Percentiles rank a stretch among this genome's conserved stretches.
Evolutionary conservation across 176 grass and related monocot genomes (phyloP).

Genomic region (Rhynchospora breviuscula): DNA sequence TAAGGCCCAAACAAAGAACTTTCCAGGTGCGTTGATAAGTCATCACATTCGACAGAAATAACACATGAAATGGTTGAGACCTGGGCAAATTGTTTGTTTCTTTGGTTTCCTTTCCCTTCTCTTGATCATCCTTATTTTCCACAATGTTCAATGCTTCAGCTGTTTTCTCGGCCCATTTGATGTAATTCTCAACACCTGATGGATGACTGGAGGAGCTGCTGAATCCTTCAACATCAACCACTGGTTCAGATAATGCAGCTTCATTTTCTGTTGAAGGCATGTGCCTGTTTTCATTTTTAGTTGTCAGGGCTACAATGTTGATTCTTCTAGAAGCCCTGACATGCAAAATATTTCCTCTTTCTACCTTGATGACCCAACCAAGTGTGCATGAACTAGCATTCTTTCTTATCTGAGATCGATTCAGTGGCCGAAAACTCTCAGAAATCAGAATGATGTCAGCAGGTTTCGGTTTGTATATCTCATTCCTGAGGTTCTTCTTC

Average conservation of each 20-base stretch:
- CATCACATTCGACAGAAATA: constrained; percentile 55
- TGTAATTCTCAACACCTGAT: constrained; percentile 18
- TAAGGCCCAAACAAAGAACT: constrained; percentile 33
- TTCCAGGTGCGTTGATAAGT: constrained; percentile 73
- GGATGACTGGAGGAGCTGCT: constrained; percentile 31
- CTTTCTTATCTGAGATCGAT: constrained; percentile 45
- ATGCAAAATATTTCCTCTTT: constrained; percentile 36
- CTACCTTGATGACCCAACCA: constrained; percentile 48
- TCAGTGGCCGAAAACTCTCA: constrained; percentile 37
- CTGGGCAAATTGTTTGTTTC: constrained; percentile 22
- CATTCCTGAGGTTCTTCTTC: constrained; percentile 21
- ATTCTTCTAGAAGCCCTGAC: constrained; percentile 53
- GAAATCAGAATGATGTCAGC: constrained; percentile 58
- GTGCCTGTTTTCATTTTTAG: constrained; percentile 32
- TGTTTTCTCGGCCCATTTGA: constrained; percentile 28
- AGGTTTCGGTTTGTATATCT: constrained; percentile 47
- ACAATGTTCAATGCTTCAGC: constrained; percentile 21
- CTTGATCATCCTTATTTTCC: neutral
- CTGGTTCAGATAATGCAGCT: constrained; percentile 29
- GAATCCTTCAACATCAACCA: constrained; percentile 33
- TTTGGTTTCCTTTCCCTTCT: constrained; percentile 26
- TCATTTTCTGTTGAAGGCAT: constrained; percentile 16
- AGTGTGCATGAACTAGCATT: constrained; percentile 47
- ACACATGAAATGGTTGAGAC: constrained; percentile 47
- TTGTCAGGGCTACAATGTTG: constrained; percentile 30